Conservation (phyloP, 2,329 filamentous ascomycete genomes). For the Paecilomyces dactylethromorphus region DNA sequence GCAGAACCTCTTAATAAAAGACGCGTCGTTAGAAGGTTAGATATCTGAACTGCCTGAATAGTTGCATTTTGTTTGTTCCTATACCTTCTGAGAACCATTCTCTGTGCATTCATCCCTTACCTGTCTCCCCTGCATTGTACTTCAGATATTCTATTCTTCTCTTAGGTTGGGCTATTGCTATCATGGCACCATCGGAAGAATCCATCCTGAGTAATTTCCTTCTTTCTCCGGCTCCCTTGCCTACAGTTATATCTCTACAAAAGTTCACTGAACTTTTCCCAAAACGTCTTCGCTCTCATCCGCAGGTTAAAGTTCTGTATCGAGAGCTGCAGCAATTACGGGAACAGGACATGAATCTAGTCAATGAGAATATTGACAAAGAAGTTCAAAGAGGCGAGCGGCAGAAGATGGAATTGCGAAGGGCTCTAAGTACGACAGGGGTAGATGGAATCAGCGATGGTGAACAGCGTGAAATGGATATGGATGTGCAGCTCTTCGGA, state of each 20-base stretch:
- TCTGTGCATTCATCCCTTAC: neutral
- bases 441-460: conserved; percentile 25
- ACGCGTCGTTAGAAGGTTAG: neutral
- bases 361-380: conserved; percentile 48
- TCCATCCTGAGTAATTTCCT: conserved; percentile 73
- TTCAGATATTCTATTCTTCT: conserved; percentile 1
- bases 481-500: conserved; percentile 56
- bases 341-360: conserved; percentile 59
- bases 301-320: conserved; percentile 66
- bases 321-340: conserved; percentile 72
- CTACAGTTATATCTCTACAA: conserved; percentile 64
- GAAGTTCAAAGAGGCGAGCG: conserved; percentile 29
- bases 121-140: neutral
- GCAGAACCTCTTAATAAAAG: neutral
- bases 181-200: conserved; percentile 67
- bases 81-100: neutral
- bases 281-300: conserved; percentile 55
- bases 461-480: conserved; percentile 34
- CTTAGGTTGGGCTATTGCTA: conserved; percentile 11
- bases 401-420: conserved; percentile 32
- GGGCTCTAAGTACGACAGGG: conserved; percentile 21
- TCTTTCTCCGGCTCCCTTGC: conserved; percentile 66
- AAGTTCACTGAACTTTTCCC: conserved; percentile 76
- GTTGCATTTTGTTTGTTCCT: neutral
- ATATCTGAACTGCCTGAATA: neutral